These are phyloP conservation scores for Vaccinium corymbosum DNA, from an alignment of 148 eudicot species.

Conservation along the genomic window DNA sequence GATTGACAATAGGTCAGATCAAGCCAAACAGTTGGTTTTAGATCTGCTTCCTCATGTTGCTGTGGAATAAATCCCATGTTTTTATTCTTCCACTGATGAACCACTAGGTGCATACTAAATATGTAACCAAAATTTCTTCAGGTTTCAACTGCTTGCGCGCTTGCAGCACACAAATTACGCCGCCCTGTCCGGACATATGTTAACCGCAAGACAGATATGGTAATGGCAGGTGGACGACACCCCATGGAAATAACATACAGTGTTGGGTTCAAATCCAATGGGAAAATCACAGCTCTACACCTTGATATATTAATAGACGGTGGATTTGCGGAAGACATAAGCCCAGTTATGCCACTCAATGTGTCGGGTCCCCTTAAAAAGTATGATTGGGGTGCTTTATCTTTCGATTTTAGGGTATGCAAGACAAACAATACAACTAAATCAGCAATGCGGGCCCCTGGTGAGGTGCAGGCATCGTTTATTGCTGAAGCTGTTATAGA, in stretches of 20 bases:
- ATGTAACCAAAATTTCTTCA: slow-evolving; percentile 19
- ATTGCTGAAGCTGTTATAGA: slow-evolving; percentile 87
- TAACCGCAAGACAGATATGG: slow-evolving; percentile 87
- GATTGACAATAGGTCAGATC: not conserved
- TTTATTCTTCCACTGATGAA: not conserved
- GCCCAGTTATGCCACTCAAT: slow-evolving; percentile 55
- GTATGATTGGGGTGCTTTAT: slow-evolving; percentile 88
- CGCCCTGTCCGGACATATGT: slow-evolving; percentile 76
- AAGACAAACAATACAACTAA: slow-evolving; percentile 72
- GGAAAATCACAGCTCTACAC: slow-evolving; percentile 82
- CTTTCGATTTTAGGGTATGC: slow-evolving; percentile 72
- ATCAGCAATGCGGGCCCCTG: slow-evolving; percentile 90
- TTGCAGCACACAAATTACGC: slow-evolving; percentile 73
- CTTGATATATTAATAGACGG: slow-evolving; percentile 58
- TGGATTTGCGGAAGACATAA: slow-evolving; percentile 51
- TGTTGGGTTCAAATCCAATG: slow-evolving; percentile 84
- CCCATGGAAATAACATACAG: slow-evolving; percentile 83
- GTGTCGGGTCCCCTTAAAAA: slow-evolving; percentile 50
- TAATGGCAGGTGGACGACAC: slow-evolving; percentile 91
- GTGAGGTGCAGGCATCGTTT: slow-evolving; percentile 71
- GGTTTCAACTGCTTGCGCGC: slow-evolving; percentile 85
- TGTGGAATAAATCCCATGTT: not conserved
- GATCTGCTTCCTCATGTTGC: not conserved
- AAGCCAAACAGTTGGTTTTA: not conserved
- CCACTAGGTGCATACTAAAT: slow-evolving; percentile 1